A percentile compares a stretch with the other conserved stretches of the same genome.
phyloP scores from a whole-genome alignment of 2,329 filamentous ascomycete genomes.

The Xylariaceae sp. region DNA sequence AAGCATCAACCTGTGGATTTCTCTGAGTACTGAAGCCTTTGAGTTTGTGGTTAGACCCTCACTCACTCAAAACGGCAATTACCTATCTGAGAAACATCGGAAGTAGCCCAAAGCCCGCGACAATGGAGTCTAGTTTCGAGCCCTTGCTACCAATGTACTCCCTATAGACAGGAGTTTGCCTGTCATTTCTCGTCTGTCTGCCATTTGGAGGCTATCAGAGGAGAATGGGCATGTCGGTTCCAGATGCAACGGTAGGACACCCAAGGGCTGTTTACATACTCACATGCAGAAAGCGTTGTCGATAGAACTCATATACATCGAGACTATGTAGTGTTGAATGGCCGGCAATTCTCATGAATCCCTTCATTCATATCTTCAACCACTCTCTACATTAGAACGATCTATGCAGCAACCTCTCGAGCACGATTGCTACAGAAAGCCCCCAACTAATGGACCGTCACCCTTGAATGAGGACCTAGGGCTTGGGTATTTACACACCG shows the following conservation, averaged over 20 bases:
- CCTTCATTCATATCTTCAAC: not conserved
- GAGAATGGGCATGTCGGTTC: not conserved
- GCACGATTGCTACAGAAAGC: not conserved
- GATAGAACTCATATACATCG: not conserved
- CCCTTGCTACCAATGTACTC: too few relatives aligned
- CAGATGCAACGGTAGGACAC: not conserved
- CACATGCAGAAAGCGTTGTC: not conserved
- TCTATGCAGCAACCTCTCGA: slow-evolving; percentile 1
- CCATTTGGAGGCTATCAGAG: not conserved
- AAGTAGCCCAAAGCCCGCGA: not conserved
- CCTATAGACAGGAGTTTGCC: too few relatives aligned
- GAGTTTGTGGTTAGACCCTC: not conserved
- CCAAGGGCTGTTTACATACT: not conserved
- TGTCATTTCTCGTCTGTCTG: too few relatives aligned
- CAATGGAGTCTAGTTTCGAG: not conserved
- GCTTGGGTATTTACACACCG: not conserved
- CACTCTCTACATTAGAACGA: slow-evolving; percentile 4
- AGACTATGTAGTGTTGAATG: not conserved
- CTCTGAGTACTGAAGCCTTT: not conserved
- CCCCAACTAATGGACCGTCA: too few relatives aligned
- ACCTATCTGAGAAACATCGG: not conserved
- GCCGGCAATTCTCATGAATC: not conserved
- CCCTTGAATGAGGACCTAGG: not conserved
- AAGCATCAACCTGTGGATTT: too few relatives aligned
- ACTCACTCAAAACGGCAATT: not conserved